Conservation (phyloP, 2,329 filamentous ascomycete species). For the Ophiostoma sp. region DNA sequence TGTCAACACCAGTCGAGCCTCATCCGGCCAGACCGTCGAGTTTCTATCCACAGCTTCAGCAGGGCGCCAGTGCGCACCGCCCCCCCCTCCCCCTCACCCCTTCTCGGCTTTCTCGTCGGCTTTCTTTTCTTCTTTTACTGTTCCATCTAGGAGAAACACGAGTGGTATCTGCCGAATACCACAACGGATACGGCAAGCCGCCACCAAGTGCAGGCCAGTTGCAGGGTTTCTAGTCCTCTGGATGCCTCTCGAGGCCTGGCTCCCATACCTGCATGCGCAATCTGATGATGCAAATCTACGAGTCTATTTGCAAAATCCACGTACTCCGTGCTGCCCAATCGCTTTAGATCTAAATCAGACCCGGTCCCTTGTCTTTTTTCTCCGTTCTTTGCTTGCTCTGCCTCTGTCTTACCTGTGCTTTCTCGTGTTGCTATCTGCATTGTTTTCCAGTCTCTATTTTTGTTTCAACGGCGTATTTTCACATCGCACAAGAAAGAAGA, state of each 20-base stretch:
- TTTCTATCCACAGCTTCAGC: neutral
- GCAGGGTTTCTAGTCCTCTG: neutral
- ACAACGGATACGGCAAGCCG: neutral
- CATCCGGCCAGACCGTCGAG: neutral
- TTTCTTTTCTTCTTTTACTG: neutral
- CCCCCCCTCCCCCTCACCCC: too few species aligned
- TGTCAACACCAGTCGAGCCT: constrained; percentile 8
- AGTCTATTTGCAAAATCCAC: neutral
- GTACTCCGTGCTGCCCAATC: neutral
- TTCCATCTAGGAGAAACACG: neutral
- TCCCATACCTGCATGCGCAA: constrained; percentile 6
- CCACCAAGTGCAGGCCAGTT: neutral
- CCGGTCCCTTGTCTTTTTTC: neutral
- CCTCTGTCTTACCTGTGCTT: neutral
- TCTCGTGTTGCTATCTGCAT: neutral
- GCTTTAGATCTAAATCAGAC: neutral
- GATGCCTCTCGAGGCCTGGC: neutral
- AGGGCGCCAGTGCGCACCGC: neutral
- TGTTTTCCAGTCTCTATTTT: neutral
- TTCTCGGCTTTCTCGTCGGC: neutral
- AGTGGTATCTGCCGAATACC: neutral
- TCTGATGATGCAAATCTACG: constrained; percentile 14
- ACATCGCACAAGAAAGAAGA: neutral
- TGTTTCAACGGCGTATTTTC: neutral
- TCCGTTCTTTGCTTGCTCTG: neutral